Conservation (phyloP, 2,329 filamentous ascomycete species). For the Nannizziopsis barbatae region DNA sequence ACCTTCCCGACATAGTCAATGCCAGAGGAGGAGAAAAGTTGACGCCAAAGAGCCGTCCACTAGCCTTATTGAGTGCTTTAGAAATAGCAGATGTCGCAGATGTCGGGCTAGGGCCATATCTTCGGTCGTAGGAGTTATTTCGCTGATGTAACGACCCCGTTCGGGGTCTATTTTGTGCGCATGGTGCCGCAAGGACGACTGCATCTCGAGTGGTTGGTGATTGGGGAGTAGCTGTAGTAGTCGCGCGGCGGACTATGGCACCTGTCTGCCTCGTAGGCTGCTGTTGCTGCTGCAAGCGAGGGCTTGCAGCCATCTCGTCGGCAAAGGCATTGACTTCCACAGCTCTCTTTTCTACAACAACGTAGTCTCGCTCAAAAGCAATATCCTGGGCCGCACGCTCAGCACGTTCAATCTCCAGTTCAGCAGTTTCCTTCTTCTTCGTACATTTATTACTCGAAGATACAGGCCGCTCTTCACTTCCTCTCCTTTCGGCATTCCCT, state of each 20-base stretch:
- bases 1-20: slow-evolving; percentile 36
- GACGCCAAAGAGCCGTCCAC: slow-evolving; percentile 45
- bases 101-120: slow-evolving; percentile 60
- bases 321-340: slow-evolving; percentile 97
- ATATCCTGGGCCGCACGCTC: slow-evolving; percentile 74
- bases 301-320: slow-evolving; percentile 82
- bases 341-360: slow-evolving; percentile 85
- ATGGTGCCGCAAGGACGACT: slow-evolving; percentile 62
- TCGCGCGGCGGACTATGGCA: slow-evolving; percentile 61
- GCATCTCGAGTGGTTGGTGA: slow-evolving; percentile 46
- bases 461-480: slow-evolving; percentile 33
- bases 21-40: slow-evolving; percentile 41
- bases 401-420: slow-evolving; percentile 49
- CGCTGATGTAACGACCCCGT: slow-evolving; percentile 55
- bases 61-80: slow-evolving; percentile 90
- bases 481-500: slow-evolving; percentile 45
- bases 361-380: slow-evolving; percentile 85
- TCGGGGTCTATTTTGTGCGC: slow-evolving; percentile 54
- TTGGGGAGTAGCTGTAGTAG: slow-evolving; percentile 59
- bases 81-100: slow-evolving; percentile 85
- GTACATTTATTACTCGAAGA: slow-evolving; percentile 38
- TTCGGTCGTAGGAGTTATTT: slow-evolving; percentile 67
- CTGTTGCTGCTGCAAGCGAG: slow-evolving; percentile 45
- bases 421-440: slow-evolving; percentile 27
- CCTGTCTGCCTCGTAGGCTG: slow-evolving; percentile 47